A percentile compares a stretch with the other conserved stretches of the same genome.
These are phyloP conservation scores for Capsicum chinense DNA, from an alignment of 257 asterid genomes.

Conservation along the genomic window DNA sequence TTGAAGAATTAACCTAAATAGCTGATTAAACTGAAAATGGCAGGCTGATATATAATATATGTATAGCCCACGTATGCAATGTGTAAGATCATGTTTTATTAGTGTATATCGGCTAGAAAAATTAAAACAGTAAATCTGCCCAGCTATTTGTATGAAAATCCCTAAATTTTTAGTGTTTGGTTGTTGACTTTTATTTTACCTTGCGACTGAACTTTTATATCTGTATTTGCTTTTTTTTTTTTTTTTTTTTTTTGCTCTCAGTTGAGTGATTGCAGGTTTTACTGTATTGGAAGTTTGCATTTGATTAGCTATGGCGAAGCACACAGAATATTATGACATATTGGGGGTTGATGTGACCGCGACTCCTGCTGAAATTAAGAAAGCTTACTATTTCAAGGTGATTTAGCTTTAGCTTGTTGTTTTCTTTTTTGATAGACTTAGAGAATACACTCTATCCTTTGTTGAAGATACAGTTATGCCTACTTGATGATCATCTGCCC, in stretches of 20 bases:
- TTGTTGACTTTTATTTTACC: neutral
- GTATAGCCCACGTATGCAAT: too few relatives aligned
- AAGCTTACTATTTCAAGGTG: slow-evolving; percentile 81
- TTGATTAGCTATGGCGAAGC: slow-evolving; percentile 58
- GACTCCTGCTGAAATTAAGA: slow-evolving; percentile 65
- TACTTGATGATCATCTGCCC: neutral
- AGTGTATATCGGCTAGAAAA: too few relatives aligned
- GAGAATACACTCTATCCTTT: too few relatives aligned
- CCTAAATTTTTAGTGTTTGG: neutral
- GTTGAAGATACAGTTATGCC: too few relatives aligned
- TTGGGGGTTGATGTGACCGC: slow-evolving; percentile 72
- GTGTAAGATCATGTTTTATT: too few relatives aligned
- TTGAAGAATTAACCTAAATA: too few relatives aligned
- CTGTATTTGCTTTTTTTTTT: neutral
- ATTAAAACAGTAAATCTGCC: too few relatives aligned
- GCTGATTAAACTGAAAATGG: too few relatives aligned
- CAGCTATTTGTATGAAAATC: too few relatives aligned
- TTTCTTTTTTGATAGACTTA: neutral
- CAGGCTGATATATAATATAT: too few relatives aligned
- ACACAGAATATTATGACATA: slow-evolving; percentile 69
- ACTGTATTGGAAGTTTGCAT: slow-evolving; percentile 8
- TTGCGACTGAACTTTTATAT: neutral
- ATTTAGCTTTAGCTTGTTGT: slow-evolving; percentile 13
- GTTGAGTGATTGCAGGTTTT: slow-evolving; percentile 18
- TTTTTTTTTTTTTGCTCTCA: neutral